Evolutionary conservation across 139 green algal species (phyloP).

Genomic region (Chlorella ohadii): DNA sequence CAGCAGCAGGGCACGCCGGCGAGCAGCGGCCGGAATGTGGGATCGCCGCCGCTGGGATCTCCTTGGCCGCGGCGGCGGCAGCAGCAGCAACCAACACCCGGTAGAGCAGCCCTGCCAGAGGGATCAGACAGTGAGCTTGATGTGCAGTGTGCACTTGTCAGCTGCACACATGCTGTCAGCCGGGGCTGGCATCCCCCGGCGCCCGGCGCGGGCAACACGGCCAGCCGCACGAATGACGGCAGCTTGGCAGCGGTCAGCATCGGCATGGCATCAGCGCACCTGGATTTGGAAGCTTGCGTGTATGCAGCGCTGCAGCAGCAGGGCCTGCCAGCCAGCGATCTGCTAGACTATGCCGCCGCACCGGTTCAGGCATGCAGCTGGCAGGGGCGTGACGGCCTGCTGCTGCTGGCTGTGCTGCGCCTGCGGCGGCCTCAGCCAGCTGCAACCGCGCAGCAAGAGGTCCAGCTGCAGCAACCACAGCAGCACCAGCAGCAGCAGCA

Average conservation of each 20-base stretch:
- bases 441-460: neutral
- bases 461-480: neutral
- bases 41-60: neutral
- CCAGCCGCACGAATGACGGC: neutral
- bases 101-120: neutral
- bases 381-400: neutral
- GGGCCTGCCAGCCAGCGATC: neutral
- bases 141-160: neutral
- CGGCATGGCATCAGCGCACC: neutral
- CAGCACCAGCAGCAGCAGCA: neutral
- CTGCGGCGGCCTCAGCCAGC: neutral
- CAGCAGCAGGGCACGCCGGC: neutral
- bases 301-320: conserved; percentile 11
- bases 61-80: neutral
- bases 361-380: conserved; percentile 7
- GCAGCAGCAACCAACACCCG: neutral
- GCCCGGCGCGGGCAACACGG: neutral
- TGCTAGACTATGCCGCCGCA: conserved; percentile 20
- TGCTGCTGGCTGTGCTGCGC: conserved; percentile 30
- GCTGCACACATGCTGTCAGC: neutral
- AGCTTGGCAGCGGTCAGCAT: neutral
- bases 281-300: conserved; percentile 15
- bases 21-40: neutral
- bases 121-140: too few species aligned
- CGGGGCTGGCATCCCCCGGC: too few species aligned